These are phyloP conservation scores for Sarocladium strictum DNA, from an alignment of 2,329 filamentous ascomycete genomes.

Conservation along the genomic window DNA sequence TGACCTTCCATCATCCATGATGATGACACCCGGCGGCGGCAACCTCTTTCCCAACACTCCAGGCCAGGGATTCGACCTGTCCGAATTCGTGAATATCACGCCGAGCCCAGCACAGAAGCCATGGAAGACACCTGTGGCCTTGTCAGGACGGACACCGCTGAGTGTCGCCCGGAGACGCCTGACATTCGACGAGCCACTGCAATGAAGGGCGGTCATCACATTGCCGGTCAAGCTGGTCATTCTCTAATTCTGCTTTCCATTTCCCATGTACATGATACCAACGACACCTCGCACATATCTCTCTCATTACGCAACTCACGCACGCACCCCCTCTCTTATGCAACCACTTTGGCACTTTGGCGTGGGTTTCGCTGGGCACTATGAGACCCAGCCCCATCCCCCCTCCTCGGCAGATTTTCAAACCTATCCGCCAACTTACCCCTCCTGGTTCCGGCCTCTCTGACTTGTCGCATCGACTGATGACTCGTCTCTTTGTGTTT, in stretches of 20 bases:
- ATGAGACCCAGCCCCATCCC: not conserved
- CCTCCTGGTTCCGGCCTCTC: not conserved
- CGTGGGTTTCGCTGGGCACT: slow-evolving; percentile 4
- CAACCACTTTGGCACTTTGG: slow-evolving; percentile 4
- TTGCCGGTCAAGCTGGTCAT: not conserved
- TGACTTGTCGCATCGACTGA: not conserved
- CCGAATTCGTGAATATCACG: slow-evolving; percentile 96
- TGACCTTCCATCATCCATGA: slow-evolving; percentile 75
- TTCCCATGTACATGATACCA: slow-evolving; percentile 15
- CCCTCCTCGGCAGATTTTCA: slow-evolving; percentile 3
- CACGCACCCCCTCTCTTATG: slow-evolving; percentile 5
- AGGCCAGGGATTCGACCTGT: slow-evolving; percentile 80
- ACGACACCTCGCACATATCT: slow-evolving; percentile 9
- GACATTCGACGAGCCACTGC: slow-evolving; percentile 73
- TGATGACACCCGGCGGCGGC: slow-evolving; percentile 74
- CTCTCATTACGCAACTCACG: not conserved
- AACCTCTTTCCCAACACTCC: slow-evolving; percentile 72
- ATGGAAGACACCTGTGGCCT: slow-evolving; percentile 73
- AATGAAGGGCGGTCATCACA: slow-evolving; percentile 23
- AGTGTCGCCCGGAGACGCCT: slow-evolving; percentile 69
- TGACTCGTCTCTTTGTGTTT: slow-evolving; percentile 3
- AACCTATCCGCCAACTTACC: not conserved
- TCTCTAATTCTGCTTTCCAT: not conserved
- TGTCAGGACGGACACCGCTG: slow-evolving; percentile 47
- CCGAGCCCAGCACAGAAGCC: slow-evolving; percentile 87